These are phyloP conservation scores for Ophiorrhiza pumila DNA, from an alignment of 257 asterid genomes.

Conservation along the genomic window DNA sequence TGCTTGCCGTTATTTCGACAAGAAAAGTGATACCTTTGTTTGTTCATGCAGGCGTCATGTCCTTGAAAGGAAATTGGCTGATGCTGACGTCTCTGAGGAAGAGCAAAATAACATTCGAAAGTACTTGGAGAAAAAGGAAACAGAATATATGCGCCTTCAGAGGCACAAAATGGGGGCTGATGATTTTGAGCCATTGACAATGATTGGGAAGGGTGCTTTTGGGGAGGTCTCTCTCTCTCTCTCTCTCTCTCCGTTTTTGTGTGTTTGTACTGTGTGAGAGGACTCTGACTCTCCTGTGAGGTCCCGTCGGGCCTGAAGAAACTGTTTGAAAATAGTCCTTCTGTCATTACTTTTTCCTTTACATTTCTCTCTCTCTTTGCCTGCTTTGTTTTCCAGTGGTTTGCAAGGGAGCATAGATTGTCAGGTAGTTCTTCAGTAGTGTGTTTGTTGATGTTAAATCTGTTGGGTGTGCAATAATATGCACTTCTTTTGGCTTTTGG, in stretches of 20 bases:
- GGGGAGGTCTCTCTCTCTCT: conserved; percentile 65
- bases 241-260: conserved; percentile 3
- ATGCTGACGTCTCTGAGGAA: conserved; percentile 87
- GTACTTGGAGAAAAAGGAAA: conserved; percentile 87
- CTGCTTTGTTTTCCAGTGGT: background rate
- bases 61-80: conserved; percentile 88
- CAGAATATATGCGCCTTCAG: conserved; percentile 94
- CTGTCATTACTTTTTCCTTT: no score
- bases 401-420: background rate
- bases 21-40: conserved; percentile 5
- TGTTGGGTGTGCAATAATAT: background rate
- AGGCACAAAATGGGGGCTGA: conserved; percentile 99
- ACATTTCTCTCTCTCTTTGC: background rate
- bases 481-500: background rate
- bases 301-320: background rate
- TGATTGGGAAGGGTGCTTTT: conserved; percentile 97
- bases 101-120: conserved; percentile 79
- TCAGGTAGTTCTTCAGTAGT: background rate
- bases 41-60: conserved; percentile 61
- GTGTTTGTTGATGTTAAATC: background rate
- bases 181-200: conserved; percentile 91
- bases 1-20: background rate
- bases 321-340: background rate
- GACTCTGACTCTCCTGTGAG: background rate
- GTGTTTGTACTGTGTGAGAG: background rate